phyloP scores from a whole-genome alignment of 176 grass and related monocot genomes.

The Eleusine coracana region DNA sequence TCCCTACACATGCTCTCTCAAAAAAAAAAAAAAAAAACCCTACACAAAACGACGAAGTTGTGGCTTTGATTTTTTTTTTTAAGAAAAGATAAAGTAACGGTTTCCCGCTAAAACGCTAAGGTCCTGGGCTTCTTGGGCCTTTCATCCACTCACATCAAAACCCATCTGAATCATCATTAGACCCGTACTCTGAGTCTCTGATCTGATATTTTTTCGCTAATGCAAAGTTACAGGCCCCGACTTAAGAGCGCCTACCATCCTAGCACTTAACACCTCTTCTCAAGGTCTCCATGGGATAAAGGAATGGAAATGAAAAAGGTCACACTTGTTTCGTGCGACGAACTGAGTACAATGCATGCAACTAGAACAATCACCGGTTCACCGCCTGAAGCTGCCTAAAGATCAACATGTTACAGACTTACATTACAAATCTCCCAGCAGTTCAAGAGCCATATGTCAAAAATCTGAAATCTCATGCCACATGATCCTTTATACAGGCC shows the following conservation, averaged over 20 bases:
- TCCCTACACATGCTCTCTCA: no score
- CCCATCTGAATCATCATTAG: not conserved
- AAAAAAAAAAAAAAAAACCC: no score
- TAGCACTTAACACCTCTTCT: no score
- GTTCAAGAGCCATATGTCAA: not conserved
- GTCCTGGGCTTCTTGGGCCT: not conserved
- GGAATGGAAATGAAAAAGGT: not conserved
- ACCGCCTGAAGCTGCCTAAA: not conserved
- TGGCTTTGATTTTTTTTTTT: not conserved
- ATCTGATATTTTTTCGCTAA: not conserved
- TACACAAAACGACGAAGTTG: not conserved
- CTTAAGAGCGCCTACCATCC: no score
- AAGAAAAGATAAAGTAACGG: not conserved
- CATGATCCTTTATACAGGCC: slow-evolving; percentile 31
- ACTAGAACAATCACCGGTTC: not conserved
- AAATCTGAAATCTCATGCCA: not conserved
- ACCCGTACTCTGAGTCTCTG: no score
- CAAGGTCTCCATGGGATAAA: not conserved
- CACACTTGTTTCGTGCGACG: not conserved
- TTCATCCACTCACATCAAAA: not conserved
- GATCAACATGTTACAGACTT: not conserved
- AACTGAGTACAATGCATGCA: not conserved
- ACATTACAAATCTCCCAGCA: not conserved
- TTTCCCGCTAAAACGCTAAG: not conserved
- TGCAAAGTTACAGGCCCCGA: not conserved